Evolutionary conservation across 1,284 basidiomycete species (phyloP).

Genomic region (Cutaneotrichosporon sp.): DNA sequence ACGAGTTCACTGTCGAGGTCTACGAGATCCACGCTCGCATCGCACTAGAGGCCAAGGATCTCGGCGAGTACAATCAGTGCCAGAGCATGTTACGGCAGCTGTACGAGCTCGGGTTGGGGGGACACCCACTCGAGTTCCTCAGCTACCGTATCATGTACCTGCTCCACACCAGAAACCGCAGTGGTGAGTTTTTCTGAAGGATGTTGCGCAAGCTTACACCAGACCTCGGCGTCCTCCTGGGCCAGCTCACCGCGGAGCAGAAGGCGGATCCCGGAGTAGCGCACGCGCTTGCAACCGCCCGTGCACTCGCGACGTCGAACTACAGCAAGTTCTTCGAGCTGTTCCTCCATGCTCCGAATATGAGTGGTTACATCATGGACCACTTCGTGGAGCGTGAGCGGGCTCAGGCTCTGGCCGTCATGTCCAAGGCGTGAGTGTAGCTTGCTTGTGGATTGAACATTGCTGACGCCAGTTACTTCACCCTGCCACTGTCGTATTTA

Average conservation of each 20-base stretch:
- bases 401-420: slow-evolving; percentile 79
- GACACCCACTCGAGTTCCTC: slow-evolving; percentile 90
- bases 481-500: slow-evolving; percentile 75
- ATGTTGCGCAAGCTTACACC: slow-evolving; percentile 14
- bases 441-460: background rate
- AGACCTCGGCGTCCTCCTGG: slow-evolving; percentile 95
- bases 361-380: slow-evolving; percentile 99
- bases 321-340: slow-evolving; percentile 89
- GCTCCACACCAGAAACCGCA: slow-evolving; percentile 88
- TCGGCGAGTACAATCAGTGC: slow-evolving; percentile 99
- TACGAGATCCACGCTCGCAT: slow-evolving; percentile 99
- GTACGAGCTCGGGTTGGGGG: slow-evolving; percentile 89
- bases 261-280: slow-evolving; percentile 75
- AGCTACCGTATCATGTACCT: slow-evolving; percentile 98
- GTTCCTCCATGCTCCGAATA: slow-evolving; percentile 84
- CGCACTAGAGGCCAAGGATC: slow-evolving; percentile 92
- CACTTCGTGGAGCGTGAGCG: slow-evolving; percentile 95
- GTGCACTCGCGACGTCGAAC: slow-evolving; percentile 86
- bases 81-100: slow-evolving; percentile 86
- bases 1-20: slow-evolving; percentile 94
- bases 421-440: slow-evolving; percentile 81
- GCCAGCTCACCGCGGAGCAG: slow-evolving; percentile 88
- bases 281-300: slow-evolving; percentile 87
- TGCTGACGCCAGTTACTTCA: slow-evolving; percentile 66
- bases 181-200: too few relatives aligned